phyloP scores from a whole-genome alignment of 768 basidiomycete genomes.

The Suillus sp. region DNA sequence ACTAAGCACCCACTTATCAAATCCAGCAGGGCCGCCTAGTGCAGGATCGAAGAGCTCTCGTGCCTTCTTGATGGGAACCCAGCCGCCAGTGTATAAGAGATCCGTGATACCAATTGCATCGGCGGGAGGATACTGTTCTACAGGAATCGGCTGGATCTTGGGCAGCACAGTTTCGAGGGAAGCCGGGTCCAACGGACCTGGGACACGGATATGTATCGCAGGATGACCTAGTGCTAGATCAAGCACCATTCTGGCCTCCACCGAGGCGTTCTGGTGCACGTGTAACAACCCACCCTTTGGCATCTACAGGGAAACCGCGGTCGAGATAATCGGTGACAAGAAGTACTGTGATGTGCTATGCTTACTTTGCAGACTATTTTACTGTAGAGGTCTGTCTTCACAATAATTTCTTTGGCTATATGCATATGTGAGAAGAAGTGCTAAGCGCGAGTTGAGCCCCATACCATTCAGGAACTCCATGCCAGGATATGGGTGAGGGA shows the following conservation, averaged over 20 bases:
- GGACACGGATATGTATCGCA: slow-evolving; percentile 40
- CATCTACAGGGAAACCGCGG: slow-evolving; percentile 33
- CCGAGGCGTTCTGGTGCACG: slow-evolving; percentile 45
- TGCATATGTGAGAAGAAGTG: slow-evolving; percentile 1
- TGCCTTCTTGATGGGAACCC: slow-evolving; percentile 40
- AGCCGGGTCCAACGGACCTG: slow-evolving; percentile 22
- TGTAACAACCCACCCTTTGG: slow-evolving; percentile 52
- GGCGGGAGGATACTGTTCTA: slow-evolving; percentile 19
- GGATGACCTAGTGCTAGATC: slow-evolving; percentile 40
- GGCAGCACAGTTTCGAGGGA: slow-evolving; percentile 35
- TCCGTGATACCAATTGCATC: slow-evolving; percentile 29
- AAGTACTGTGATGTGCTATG: background rate
- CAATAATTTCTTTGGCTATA: slow-evolving; percentile 37
- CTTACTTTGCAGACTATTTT: slow-evolving; percentile 39
- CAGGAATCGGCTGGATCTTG: slow-evolving; percentile 38
- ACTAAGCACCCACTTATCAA: slow-evolving; percentile 44
- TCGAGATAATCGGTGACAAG: background rate
- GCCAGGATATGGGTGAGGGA: slow-evolving; percentile 67
- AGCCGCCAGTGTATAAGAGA: slow-evolving; percentile 32
- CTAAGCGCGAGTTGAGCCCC: background rate
- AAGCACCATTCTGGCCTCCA: slow-evolving; percentile 38
- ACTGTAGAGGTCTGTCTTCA: slow-evolving; percentile 40
- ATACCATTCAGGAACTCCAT: slow-evolving; percentile 75
- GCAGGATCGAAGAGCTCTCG: slow-evolving; percentile 35
- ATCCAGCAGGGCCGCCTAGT: slow-evolving; percentile 42